Evolutionary conservation across 257 asterid genomes (phyloP).

Genomic region (Henckelia pumila): DNA sequence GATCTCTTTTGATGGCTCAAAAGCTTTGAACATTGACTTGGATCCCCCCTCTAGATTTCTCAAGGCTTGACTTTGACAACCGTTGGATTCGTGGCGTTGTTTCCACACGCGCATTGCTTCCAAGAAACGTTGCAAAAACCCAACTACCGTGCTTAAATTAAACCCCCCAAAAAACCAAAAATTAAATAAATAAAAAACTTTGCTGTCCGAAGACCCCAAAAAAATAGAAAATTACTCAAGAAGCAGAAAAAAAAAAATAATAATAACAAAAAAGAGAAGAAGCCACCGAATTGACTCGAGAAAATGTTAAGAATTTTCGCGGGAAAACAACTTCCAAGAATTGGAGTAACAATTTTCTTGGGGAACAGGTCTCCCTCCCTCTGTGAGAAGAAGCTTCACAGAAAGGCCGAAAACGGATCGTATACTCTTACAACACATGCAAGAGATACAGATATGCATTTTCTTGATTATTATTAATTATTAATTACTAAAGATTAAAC

Average conservation of each 20-base stretch:
- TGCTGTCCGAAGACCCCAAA: not conserved
- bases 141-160: constrained; percentile 1
- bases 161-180: not conserved
- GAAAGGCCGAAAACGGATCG: not conserved
- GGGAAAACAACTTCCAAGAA: constrained; percentile 19
- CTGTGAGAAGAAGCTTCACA: constrained; percentile 18
- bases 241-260: constrained; percentile 2
- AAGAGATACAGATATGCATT: not conserved
- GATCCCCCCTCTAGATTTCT: constrained; percentile 28
- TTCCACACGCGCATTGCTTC: constrained; percentile 24
- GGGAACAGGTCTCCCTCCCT: constrained; percentile 11
- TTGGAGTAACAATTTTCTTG: not conserved
- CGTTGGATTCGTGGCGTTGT: not conserved
- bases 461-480: constrained; percentile 8
- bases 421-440: constrained; percentile 1
- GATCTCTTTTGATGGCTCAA: constrained; percentile 46
- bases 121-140: constrained; percentile 25
- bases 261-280: constrained; percentile 1
- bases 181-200: no score
- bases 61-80: constrained; percentile 31
- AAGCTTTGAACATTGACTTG: constrained; percentile 79
- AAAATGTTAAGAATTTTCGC: constrained; percentile 10
- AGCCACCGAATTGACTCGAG: not conserved
- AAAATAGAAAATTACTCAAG: not conserved
- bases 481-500: no score